Evolutionary conservation across 352 stramenopile genomes (phyloP), one percentile per base, ranked within the genome.

Genomic region (Pythium dissimile): DNA sequence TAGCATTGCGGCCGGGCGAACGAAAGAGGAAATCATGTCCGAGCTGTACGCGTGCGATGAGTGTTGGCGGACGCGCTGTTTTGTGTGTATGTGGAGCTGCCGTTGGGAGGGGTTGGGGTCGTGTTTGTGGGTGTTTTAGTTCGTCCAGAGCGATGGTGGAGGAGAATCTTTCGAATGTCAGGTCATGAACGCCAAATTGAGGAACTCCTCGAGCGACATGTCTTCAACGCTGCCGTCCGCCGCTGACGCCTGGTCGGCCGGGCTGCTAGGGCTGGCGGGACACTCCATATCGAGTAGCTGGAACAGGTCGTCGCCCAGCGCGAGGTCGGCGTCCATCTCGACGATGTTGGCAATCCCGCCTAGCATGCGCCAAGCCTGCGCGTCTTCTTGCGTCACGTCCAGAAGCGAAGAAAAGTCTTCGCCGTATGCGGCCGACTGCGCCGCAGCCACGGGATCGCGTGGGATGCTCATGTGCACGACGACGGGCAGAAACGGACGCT

Each of bases 261-360:
- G 34, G 26, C 32, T 48, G 21, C 24, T 47, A 1, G 54, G 54
- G 23, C 48, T 45, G 11, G 43, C 38, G 8, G 31, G 27, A 6
- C 28, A 32, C 26, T 61, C 54, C 32, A 61, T 26, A 21, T 59
- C 52, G 28, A 59, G 24, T 9, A 52, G 41, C 52, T 52, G 52
- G 16, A 59, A 51, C 21, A 51, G 42, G 52, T 59, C 52, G 30
- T 59, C 52, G 26, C 44, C 52, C 13, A 59, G 30, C 15, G 52
- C 13, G 12, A 51, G 11, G 10, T 44, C 35, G 7, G 27, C 18
- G 15, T 39, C 35, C 10, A 26, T 37, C 1, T 38, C 39, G 15
- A 34, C 38, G 28, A 15, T 1, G 10, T 15, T 41, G 3, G 24
- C 18, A 18, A 20, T 6, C 11, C n/a, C 21, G 15, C 49, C 37